phyloP scores from a whole-genome alignment of 208 protist genomes.

The Cochliopodium minus region DNA sequence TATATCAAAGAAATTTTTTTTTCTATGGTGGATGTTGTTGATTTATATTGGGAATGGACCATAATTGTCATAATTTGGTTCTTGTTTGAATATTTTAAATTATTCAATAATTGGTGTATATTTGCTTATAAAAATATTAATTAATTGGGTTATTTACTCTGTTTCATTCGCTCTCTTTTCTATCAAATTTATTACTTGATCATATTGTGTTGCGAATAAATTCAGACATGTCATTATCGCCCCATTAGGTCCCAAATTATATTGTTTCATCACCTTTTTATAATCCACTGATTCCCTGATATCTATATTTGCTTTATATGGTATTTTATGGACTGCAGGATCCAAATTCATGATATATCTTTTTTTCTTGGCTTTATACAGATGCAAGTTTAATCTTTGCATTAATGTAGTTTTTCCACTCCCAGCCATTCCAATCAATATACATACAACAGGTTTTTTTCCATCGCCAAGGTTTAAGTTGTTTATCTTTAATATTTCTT shows the following conservation, averaged over 20 bases:
- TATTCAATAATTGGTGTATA: too few relatives aligned
- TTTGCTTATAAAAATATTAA: too few relatives aligned
- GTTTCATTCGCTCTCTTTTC: conserved; percentile 37
- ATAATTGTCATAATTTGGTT: too few relatives aligned
- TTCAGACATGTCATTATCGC: conserved; percentile 95
- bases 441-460: conserved; percentile 60
- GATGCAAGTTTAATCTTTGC: conserved; percentile 78
- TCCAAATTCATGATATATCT: conserved; percentile 94
- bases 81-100: too few relatives aligned
- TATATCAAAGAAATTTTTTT: neutral
- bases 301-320: conserved; percentile 90
- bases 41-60: too few relatives aligned
- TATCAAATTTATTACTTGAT: conserved; percentile 77
- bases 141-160: too few relatives aligned
- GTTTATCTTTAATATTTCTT: too few relatives aligned
- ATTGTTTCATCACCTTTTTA: conserved; percentile 91
- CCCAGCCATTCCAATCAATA: conserved; percentile 97
- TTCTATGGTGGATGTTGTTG: too few relatives aligned
- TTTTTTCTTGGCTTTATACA: conserved; percentile 40
- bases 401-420: conserved; percentile 94
- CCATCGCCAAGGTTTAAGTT: too few relatives aligned
- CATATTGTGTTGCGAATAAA: conserved; percentile 90
- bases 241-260: conserved; percentile 89
- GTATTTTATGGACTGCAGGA: conserved; percentile 76
- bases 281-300: conserved; percentile 97